Evolutionary conservation across 306 rosid species (phyloP).

Genomic region (Inga leiocalycina): DNA sequence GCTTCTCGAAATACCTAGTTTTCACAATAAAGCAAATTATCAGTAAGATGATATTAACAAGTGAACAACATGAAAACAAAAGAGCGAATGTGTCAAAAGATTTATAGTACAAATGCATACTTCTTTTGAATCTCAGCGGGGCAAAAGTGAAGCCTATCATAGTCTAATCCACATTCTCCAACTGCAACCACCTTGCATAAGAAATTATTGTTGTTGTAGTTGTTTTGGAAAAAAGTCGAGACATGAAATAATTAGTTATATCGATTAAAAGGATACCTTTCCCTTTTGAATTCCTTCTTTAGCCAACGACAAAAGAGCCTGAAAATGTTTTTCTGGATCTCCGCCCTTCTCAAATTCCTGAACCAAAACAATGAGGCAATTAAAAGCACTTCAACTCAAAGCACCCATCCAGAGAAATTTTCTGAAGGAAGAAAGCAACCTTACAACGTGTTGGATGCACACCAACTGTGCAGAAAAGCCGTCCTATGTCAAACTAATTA

Average conservation of each 20-base stretch:
- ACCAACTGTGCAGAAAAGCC: conserved; percentile 94
- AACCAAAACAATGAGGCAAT: conserved; percentile 35
- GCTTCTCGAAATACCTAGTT: conserved; percentile 91
- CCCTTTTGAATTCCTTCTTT: conserved; percentile 93
- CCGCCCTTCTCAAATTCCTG: conserved; percentile 92
- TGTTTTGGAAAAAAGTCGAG: conserved; percentile 12
- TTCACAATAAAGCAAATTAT: conserved; percentile 27
- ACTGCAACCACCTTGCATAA: conserved; percentile 79
- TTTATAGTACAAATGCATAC: conserved; percentile 45
- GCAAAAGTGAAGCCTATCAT: conserved; percentile 94
- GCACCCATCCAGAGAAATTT: conserved; percentile 8
- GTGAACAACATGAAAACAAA: not conserved
- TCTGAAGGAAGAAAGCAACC: conserved; percentile 51
- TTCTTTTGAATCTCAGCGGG: conserved; percentile 85
- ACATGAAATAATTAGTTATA: not conserved
- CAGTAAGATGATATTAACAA: conserved; percentile 7
- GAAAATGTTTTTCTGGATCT: conserved; percentile 90
- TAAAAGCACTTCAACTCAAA: conserved; percentile 36
- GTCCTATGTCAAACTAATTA: conserved; percentile 52
- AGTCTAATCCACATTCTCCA: conserved; percentile 98
- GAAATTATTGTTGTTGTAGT: not conserved
- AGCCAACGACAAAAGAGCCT: conserved; percentile 80
- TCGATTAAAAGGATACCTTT: conserved; percentile 53
- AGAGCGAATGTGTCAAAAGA: conserved; percentile 1
- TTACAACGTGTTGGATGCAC: conserved; percentile 99